Evolutionary conservation across 257 asterid species (phyloP).

Genomic region (Perilla frutescens): DNA sequence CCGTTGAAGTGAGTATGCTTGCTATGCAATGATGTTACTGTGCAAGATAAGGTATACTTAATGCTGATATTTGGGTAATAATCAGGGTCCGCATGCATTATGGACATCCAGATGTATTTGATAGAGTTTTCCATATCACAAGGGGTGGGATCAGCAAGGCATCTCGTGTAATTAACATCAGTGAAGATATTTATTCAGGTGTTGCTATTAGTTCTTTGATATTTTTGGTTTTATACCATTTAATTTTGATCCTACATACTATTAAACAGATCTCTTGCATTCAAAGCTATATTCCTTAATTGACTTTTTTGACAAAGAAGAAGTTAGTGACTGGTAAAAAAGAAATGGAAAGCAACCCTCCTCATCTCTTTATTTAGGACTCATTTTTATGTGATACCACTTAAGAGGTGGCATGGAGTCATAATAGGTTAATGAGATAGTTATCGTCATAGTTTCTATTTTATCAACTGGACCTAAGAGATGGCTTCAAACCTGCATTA

Average conservation of each 20-base stretch:
- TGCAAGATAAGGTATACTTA: constrained; percentile 30
- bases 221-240: constrained; percentile 21
- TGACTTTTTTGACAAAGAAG: constrained; percentile 8
- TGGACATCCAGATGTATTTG: constrained; percentile 99
- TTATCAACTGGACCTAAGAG: not conserved
- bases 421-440: constrained; percentile 1
- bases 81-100: constrained; percentile 98
- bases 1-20: constrained; percentile 84
- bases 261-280: constrained; percentile 19
- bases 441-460: constrained; percentile 10
- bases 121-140: constrained; percentile 92
- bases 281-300: not conserved
- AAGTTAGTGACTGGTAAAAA: not conserved
- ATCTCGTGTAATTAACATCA: constrained; percentile 92
- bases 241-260: constrained; percentile 1
- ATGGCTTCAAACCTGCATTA: not conserved
- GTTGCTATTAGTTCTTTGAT: constrained; percentile 24
- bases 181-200: constrained; percentile 98
- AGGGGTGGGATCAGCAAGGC: constrained; percentile 99
- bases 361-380: constrained; percentile 6
- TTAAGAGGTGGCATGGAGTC: constrained; percentile 14
- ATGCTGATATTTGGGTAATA: constrained; percentile 36
- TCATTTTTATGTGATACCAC: constrained; percentile 9
- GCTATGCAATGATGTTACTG: constrained; percentile 24
- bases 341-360: constrained; percentile 6